phyloP scores from a whole-genome alignment of 805 yeast species.

The Candida broadrunensis region DNA sequence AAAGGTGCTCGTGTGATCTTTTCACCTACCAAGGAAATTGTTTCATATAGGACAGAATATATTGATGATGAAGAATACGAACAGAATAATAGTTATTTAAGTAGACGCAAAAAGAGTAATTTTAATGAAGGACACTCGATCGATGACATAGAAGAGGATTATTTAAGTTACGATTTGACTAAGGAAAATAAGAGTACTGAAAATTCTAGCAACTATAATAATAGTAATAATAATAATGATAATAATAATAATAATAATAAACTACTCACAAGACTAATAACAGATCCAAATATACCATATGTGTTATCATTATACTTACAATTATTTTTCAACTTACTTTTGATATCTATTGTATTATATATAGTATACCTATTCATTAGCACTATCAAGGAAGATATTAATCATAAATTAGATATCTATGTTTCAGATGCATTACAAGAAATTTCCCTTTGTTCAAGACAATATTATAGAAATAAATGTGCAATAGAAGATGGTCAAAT shows the following conservation, averaged over 20 bases:
- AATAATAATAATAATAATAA: background rate
- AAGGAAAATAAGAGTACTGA: background rate
- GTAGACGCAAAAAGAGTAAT: background rate
- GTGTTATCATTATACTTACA: constrained; percentile 63
- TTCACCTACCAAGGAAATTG: constrained; percentile 30
- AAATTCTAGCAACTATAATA: too few species aligned
- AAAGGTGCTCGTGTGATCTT: constrained; percentile 30
- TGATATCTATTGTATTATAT: constrained; percentile 51
- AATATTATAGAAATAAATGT: constrained; percentile 73
- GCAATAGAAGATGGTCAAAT: constrained; percentile 38
- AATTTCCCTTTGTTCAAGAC: constrained; percentile 65
- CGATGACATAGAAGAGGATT: background rate
- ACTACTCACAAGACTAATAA: background rate
- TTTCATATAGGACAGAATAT: constrained; percentile 14
- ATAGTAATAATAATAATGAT: background rate
- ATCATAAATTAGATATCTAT: constrained; percentile 62
- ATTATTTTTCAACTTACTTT: constrained; percentile 52
- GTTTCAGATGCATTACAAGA: constrained; percentile 59
- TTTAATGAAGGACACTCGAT: background rate
- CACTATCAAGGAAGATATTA: constrained; percentile 67
- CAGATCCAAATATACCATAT: constrained; percentile 53
- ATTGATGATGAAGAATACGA: constrained; percentile 6
- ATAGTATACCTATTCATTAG: constrained; percentile 48
- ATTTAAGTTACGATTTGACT: background rate
- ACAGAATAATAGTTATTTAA: constrained; percentile 4